These are phyloP conservation scores for Golubevia pallescens DNA, from an alignment of 1,284 basidiomycete species.

Conservation along the genomic window DNA sequence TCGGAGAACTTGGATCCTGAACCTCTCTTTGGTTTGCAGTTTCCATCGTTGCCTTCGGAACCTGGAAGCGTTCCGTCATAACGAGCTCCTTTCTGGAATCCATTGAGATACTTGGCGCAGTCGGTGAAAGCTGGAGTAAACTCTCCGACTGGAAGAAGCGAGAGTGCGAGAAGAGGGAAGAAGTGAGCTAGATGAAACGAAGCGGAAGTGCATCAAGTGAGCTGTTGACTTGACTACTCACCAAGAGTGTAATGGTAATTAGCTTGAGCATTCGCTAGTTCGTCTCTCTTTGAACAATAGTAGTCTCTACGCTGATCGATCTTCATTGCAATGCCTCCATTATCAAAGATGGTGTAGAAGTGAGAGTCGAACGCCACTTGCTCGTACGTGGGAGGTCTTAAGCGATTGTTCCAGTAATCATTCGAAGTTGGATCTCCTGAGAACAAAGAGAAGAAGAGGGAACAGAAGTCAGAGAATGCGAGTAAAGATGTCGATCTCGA, in stretches of 20 bases:
- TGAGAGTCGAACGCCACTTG: slow-evolving; percentile 48
- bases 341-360: slow-evolving; percentile 55
- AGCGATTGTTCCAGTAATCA: slow-evolving; percentile 29
- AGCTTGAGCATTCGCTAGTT: slow-evolving; percentile 27
- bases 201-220: too few species aligned
- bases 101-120: slow-evolving; percentile 44
- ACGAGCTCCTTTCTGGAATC: slow-evolving; percentile 32
- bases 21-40: slow-evolving; percentile 28
- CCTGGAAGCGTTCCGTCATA: slow-evolving; percentile 46
- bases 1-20: slow-evolving; percentile 32
- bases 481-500: neutral
- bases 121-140: neutral
- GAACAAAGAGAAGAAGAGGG: neutral
- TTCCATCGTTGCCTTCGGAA: slow-evolving; percentile 16
- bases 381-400: slow-evolving; percentile 41
- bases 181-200: neutral
- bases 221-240: slow-evolving; percentile 7
- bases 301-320: slow-evolving; percentile 28
- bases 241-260: slow-evolving; percentile 36
- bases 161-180: neutral
- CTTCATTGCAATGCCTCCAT: neutral
- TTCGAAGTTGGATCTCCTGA: slow-evolving; percentile 3
- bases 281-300: slow-evolving; percentile 39
- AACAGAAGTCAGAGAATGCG: neutral
- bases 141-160: neutral